A percentile compares a stretch with the other conserved stretches of the same genome.
Evolutionary conservation across 352 stramenopile genomes (phyloP).

Genomic region (Globisporangium heterothallicum): DNA sequence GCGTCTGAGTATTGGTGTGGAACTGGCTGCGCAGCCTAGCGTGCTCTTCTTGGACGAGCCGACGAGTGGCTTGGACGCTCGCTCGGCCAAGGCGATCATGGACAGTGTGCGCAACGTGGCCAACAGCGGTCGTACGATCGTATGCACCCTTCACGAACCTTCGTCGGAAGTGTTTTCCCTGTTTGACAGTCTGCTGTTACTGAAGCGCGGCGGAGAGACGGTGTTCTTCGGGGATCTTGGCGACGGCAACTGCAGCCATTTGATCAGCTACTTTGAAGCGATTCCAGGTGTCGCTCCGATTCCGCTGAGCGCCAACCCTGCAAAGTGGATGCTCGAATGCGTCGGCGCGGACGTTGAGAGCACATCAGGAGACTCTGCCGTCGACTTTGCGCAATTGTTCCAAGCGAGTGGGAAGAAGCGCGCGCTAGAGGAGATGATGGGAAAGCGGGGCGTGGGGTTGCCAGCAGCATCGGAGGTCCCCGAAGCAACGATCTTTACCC

Average conservation of each 20-base stretch:
- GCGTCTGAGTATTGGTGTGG: conserved; percentile 74
- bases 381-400: neutral
- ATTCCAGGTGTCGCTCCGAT: conserved; percentile 22
- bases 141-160: conserved; percentile 91
- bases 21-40: conserved; percentile 78
- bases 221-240: conserved; percentile 42
- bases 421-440: no score
- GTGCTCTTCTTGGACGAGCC: conserved; percentile 86
- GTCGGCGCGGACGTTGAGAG: conserved; percentile 20
- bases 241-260: conserved; percentile 4
- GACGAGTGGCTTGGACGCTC: conserved; percentile 81
- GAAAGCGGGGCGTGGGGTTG: no score
- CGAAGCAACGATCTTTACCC: neutral
- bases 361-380: conserved; percentile 40
- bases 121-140: conserved; percentile 52
- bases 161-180: conserved; percentile 77
- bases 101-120: conserved; percentile 80
- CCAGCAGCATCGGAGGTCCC: no score
- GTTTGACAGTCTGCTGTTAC: conserved; percentile 78
- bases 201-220: conserved; percentile 44
- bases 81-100: conserved; percentile 77
- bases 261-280: conserved; percentile 23
- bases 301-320: conserved; percentile 24
- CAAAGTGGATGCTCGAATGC: conserved; percentile 22
- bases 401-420: conserved; percentile 14